Evolutionary conservation across 2,329 filamentous ascomycete species (phyloP), one percentile per base, ranked within the genome.

Genomic region (Metarhizium album): DNA sequence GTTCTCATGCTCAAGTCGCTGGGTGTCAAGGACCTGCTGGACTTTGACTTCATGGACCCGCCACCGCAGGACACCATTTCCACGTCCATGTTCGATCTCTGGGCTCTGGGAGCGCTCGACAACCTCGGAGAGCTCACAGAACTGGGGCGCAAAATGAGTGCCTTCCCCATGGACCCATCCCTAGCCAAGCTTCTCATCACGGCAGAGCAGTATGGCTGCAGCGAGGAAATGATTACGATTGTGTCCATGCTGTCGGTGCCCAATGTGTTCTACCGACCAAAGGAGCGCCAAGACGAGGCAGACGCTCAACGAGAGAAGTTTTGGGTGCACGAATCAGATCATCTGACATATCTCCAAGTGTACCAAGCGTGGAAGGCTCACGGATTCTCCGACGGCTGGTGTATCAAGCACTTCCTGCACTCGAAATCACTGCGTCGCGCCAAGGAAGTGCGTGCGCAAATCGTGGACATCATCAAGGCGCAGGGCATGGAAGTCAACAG

Each of bases 31-130:
- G 90, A 98, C 58, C 74, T 98, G 9, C 71, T 98, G 1, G 91
- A 98, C 66, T 98, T 98, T 62, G 90, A 97, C 65, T 98, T 98
- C 60, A 97, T 98, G 91, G 93, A 98, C 59, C 93, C 93, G 2
- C 93, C 93, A 6, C 93, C 93, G 0, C 93, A 98, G 68, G 94
- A 98, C 62, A 96, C 90, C 1, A 97, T 98, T 57, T 91, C 89
- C 0, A 98, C 93, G 0, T 96, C 90, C 3, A 83, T 98, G 35
- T 98, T 97, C 69, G 93, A 98, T 60, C 80, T 98, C 1, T 98
- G 93, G 93, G 90, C 93, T 0, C 75, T 98, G 0, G 93, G 93
- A 1, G 91, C 93, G 0, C 71, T 98, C 13, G 89, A 96, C 64
- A 96, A 98, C 59, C 78, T 97, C 16, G 94, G 93, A 35, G 89